Percentiles rank a stretch among this genome's conserved stretches.
phyloP scores from a whole-genome alignment of 257 asterid species.

The Primulina eburnea region DNA sequence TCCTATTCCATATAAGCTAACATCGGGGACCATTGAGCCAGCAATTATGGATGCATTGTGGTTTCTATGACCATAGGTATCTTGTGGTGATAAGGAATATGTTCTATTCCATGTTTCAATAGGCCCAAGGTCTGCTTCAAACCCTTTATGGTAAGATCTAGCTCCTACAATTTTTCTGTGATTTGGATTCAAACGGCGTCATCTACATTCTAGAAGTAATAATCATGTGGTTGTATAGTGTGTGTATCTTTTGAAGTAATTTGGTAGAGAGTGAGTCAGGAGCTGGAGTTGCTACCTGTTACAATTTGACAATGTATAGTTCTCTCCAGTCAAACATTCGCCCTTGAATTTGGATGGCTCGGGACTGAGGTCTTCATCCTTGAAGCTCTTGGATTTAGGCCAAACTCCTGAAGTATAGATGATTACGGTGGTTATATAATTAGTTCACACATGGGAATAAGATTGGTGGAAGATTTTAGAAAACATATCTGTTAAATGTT shows the following conservation, averaged over 20 bases:
- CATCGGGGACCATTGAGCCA: constrained; percentile 36
- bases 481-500: constrained; percentile 2
- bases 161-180: constrained; percentile 61
- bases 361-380: constrained; percentile 44
- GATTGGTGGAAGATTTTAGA: not conserved
- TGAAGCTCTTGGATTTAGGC: constrained; percentile 59
- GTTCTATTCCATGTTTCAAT: constrained; percentile 41
- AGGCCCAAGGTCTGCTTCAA: constrained; percentile 34
- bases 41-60: constrained; percentile 54
- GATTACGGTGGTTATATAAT: not conserved
- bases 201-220: no score
- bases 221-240: not conserved
- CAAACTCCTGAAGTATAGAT: constrained; percentile 43
- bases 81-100: constrained; percentile 42
- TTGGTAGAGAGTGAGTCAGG: not conserved
- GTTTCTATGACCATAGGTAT: constrained; percentile 46
- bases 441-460: no score
- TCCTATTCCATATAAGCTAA: constrained; percentile 36
- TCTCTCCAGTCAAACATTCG: constrained; percentile 47
- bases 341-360: constrained; percentile 55
- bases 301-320: constrained; percentile 47
- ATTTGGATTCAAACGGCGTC: no score
- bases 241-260: no score
- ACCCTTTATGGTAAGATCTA: constrained; percentile 39
- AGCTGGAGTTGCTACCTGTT: constrained; percentile 37